Evolutionary conservation across 495 filamentous ascomycete species (phyloP).

Genomic region (Rhypophila decipiens): DNA sequence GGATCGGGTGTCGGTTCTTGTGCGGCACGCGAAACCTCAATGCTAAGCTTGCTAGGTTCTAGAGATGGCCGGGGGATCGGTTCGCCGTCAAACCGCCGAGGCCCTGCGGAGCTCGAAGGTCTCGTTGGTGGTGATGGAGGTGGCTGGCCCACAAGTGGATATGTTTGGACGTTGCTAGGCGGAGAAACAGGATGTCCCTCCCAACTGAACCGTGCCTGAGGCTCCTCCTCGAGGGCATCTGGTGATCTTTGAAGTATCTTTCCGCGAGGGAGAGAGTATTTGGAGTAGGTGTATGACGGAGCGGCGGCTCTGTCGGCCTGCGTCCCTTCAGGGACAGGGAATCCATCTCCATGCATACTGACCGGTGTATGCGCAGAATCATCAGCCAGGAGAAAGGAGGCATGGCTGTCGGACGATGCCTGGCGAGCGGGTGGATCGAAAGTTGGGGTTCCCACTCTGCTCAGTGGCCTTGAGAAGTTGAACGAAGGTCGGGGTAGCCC

Average conservation of each 20-base stretch:
- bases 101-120: constrained; percentile 43
- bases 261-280: constrained; percentile 75
- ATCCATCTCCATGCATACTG: constrained; percentile 57
- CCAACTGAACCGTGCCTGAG: constrained; percentile 52
- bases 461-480: constrained; percentile 90
- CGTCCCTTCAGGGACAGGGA: constrained; percentile 41
- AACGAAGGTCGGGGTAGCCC: constrained; percentile 65
- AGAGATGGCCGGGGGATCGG: constrained; percentile 31
- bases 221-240: constrained; percentile 55
- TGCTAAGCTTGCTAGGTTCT: constrained; percentile 41
- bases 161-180: constrained; percentile 35
- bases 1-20: constrained; percentile 34
- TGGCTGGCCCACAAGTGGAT: constrained; percentile 35
- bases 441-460: constrained; percentile 64
- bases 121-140: constrained; percentile 49
- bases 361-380: constrained; percentile 57
- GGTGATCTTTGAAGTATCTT: constrained; percentile 63
- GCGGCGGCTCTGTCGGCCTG: constrained; percentile 40
- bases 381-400: constrained; percentile 53
- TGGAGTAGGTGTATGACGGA: constrained; percentile 76
- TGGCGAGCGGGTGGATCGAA: constrained; percentile 53
- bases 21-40: constrained; percentile 25
- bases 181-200: constrained; percentile 44
- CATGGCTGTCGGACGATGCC: constrained; percentile 55
- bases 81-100: constrained; percentile 29